Evolutionary conservation across 106 monocot species (phyloP).

Genomic region (Dendrobium officinale): DNA sequence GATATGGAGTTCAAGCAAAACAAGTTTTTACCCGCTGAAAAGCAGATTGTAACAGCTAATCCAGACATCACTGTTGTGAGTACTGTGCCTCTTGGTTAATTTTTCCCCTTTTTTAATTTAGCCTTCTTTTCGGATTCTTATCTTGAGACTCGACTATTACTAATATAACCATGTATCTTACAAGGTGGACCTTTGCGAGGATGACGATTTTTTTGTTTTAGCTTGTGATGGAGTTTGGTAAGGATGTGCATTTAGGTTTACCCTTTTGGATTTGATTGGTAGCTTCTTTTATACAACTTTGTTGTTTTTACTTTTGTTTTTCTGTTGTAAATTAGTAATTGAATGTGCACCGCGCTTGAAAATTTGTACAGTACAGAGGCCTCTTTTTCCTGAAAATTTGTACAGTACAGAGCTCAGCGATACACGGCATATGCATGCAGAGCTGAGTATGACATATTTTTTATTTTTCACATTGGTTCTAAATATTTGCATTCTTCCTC

Average conservation of each 20-base stretch:
- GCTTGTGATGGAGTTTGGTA: constrained; percentile 96
- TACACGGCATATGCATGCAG: not conserved
- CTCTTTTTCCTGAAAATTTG: too few relatives aligned
- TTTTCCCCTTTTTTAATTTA: not conserved
- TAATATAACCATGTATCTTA: not conserved
- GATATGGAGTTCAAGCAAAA: constrained; percentile 98
- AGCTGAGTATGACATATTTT: not conserved
- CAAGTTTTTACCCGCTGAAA: constrained; percentile 74
- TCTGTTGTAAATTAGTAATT: too few relatives aligned
- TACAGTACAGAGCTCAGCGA: not conserved
- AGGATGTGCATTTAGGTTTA: not conserved
- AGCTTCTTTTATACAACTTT: not conserved
- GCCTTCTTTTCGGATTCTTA: not conserved
- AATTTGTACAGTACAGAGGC: too few relatives aligned
- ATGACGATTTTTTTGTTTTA: constrained; percentile 84
- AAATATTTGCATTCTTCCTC: not conserved
- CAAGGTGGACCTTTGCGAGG: constrained; percentile 89
- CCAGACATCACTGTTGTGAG: constrained; percentile 52
- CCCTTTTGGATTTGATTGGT: not conserved
- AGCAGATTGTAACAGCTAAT: constrained; percentile 85
- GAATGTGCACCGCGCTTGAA: too few relatives aligned
- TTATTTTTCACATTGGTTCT: not conserved
- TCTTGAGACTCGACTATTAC: not conserved
- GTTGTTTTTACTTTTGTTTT: not conserved
- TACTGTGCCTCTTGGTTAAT: not conserved